These are phyloP conservation scores for Ogataea ramenticola DNA, from an alignment of 805 yeast species.

Conservation along the genomic window DNA sequence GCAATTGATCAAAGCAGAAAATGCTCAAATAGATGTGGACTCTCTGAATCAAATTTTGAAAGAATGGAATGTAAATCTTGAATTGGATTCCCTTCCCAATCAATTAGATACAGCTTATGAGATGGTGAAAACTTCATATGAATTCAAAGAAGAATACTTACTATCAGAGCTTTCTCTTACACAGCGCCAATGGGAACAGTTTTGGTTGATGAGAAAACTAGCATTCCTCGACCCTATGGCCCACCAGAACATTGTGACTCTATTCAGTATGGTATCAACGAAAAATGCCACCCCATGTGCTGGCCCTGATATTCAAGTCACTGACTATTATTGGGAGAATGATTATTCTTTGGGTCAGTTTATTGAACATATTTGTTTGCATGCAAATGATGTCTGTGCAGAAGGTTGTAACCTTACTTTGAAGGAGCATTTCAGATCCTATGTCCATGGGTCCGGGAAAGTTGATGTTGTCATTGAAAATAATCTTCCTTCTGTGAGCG, in stretches of 20 bases:
- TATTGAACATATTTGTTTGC: constrained; percentile 68
- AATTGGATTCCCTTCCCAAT: constrained; percentile 27
- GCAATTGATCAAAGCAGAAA: constrained; percentile 1
- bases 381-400: constrained; percentile 60
- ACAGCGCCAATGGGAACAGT: constrained; percentile 63
- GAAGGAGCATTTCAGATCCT: constrained; percentile 73
- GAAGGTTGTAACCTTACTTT: constrained; percentile 75
- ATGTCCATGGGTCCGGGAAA: constrained; percentile 83
- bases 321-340: constrained; percentile 85
- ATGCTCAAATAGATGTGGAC: constrained; percentile 16
- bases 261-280: constrained; percentile 76
- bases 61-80: constrained; percentile 11
- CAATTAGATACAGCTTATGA: constrained; percentile 27
- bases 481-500: constrained; percentile 48
- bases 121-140: constrained; percentile 28
- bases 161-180: constrained; percentile 26
- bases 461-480: constrained; percentile 70
- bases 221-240: constrained; percentile 57
- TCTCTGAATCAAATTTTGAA: constrained; percentile 5
- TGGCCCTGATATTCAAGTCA: constrained; percentile 80
- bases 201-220: constrained; percentile 33
- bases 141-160: constrained; percentile 20
- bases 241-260: constrained; percentile 73
- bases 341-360: constrained; percentile 88
- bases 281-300: constrained; percentile 86